Conservation (phyloP, 257 asterid genomes). For the Gentiana dahurica region DNA sequence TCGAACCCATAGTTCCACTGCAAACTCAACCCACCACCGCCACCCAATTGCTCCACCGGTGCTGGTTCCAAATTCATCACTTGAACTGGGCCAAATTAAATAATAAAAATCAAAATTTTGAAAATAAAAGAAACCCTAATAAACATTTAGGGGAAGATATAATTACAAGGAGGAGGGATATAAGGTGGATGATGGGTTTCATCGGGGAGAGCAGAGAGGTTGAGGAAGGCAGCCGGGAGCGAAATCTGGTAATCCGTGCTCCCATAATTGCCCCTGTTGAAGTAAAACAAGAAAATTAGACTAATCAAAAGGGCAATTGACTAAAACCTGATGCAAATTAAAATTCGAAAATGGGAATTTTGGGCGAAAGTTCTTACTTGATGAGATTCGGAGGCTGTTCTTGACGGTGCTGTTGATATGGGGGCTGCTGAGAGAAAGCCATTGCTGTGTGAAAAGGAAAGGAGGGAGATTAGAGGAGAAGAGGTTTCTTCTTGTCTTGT, state of each 20-base stretch:
- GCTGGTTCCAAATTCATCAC: constrained; percentile 74
- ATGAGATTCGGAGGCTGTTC: constrained; percentile 41
- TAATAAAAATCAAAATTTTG: background rate
- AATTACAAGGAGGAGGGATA: constrained; percentile 82
- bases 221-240: constrained; percentile 54
- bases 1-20: constrained; percentile 73
- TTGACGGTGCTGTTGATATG: constrained; percentile 49
- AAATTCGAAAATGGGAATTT: background rate
- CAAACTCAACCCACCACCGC: constrained; percentile 50
- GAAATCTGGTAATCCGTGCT: constrained; percentile 80
- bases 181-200: constrained; percentile 76
- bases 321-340: background rate
- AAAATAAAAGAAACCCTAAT: background rate
- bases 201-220: constrained; percentile 59
- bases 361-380: constrained; percentile 31
- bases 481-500: background rate
- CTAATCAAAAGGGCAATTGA: background rate
- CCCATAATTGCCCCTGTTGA: constrained; percentile 51
- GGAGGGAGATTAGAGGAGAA: constrained; percentile 15
- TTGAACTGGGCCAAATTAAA: constrained; percentile 46
- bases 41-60: constrained; percentile 46
- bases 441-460: constrained; percentile 25
- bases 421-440: constrained; percentile 60
- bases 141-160: background rate
- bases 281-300: background rate